Conservation (phyloP, 768 basidiomycete genomes). For the Psilocybe subaeruginosa region DNA sequence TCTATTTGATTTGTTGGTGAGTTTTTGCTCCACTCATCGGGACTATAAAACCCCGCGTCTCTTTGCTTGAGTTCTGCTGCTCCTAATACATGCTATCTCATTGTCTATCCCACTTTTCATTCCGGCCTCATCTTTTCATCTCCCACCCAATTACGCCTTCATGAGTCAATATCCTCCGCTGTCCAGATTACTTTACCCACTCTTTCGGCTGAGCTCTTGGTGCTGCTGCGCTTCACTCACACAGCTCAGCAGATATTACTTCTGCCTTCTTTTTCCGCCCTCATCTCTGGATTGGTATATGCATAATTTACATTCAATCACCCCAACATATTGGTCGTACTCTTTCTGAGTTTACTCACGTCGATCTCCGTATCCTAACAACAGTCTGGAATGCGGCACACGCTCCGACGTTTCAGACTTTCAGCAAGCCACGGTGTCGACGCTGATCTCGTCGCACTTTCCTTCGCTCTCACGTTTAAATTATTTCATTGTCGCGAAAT, state of each 20-base stretch:
- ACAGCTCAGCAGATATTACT: background rate
- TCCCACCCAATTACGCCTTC: background rate
- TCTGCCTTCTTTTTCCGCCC: background rate
- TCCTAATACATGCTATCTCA: background rate
- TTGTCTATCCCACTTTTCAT: background rate
- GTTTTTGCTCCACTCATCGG: background rate
- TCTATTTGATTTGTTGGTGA: background rate
- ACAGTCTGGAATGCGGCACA: background rate
- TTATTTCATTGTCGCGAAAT: background rate
- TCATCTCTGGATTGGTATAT: background rate
- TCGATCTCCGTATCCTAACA: constrained; percentile 4
- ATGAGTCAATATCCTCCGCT: background rate
- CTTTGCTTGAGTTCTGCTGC: background rate
- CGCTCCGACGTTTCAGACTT: background rate
- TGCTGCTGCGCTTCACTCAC: background rate
- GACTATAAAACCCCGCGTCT: background rate
- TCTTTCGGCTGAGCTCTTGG: background rate
- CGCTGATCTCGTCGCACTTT: background rate
- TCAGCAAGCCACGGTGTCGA: too few species aligned
- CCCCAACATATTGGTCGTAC: background rate
- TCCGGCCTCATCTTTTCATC: background rate
- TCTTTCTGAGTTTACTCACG: background rate
- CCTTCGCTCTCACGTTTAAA: background rate
- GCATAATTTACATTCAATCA: background rate
- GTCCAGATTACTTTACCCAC: background rate